A percentile compares a stretch with the other conserved stretches of the same genome.
Conservation (phyloP, 2,329 filamentous ascomycete genomes). For the Colletotrichum caudatum region DNA sequence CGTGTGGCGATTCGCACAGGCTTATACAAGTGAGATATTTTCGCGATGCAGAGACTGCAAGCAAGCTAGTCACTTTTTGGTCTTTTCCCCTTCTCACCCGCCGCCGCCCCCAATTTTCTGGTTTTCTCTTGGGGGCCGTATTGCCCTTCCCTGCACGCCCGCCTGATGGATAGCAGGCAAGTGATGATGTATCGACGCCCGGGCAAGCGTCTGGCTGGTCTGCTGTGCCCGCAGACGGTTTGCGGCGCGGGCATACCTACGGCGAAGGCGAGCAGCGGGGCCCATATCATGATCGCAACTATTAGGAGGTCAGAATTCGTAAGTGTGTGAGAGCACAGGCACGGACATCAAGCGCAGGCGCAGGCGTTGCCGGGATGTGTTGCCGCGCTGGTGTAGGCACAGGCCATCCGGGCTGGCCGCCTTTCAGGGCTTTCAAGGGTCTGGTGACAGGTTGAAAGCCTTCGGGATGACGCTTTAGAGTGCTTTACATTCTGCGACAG, state of each 20-base stretch:
- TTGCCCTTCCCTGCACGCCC: conserved; percentile 22
- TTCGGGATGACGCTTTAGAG: conserved; percentile 1
- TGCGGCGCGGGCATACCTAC: conserved; percentile 15
- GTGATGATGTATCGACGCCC: conserved; percentile 4
- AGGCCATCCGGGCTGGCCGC: conserved; percentile 37
- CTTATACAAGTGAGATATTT: conserved; percentile 7
- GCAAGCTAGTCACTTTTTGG: conserved; percentile 5
- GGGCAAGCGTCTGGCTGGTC: conserved; percentile 14
- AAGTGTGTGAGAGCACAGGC: conserved; percentile 15
- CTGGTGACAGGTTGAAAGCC: conserved; percentile 34
- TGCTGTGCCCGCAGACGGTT: conserved; percentile 21
- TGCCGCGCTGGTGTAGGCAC: conserved; percentile 22
- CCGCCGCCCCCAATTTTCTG: conserved; percentile 13
- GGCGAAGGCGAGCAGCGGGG: conserved; percentile 26
- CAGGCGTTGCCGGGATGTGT: conserved; percentile 11
- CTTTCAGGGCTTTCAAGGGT: conserved; percentile 33
- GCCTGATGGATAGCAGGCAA: conserved; percentile 16
- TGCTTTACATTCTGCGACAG: conserved; percentile 26
- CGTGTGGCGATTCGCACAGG: conserved; percentile 28
- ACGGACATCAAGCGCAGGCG: conserved; percentile 26
- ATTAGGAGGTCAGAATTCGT: conserved; percentile 24
- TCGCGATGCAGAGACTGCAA: conserved; percentile 10
- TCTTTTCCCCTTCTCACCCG: neutral
- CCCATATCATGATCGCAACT: conserved; percentile 26
- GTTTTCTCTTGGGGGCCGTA: conserved; percentile 21